phyloP scores from a whole-genome alignment of 495 filamentous ascomycete genomes.

The Rhypophila decipiens region DNA sequence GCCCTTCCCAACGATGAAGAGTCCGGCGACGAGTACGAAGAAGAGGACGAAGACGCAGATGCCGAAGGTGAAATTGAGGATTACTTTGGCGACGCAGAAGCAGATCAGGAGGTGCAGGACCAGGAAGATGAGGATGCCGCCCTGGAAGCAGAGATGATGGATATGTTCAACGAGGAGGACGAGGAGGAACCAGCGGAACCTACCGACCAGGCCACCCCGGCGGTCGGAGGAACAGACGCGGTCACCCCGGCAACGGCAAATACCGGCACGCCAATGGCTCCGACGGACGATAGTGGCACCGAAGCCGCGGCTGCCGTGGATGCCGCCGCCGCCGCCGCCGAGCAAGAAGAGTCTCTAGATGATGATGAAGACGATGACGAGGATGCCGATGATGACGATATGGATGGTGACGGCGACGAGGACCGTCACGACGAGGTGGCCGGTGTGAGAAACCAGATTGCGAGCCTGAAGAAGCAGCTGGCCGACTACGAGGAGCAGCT shows the following conservation, averaged over 20 bases:
- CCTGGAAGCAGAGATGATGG: conserved; percentile 33
- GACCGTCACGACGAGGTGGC: conserved; percentile 39
- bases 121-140: conserved; percentile 30
- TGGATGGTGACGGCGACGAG: conserved; percentile 42
- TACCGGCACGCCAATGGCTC: conserved; percentile 20
- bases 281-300: conserved; percentile 24
- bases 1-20: conserved; percentile 43
- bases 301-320: conserved; percentile 43
- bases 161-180: no score
- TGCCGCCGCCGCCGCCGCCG: no score
- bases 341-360: conserved; percentile 31
- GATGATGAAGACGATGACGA: conserved; percentile 47
- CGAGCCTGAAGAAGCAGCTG: conserved; percentile 43
- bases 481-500: conserved; percentile 31
- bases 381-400: conserved; percentile 37
- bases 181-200: conserved; percentile 25
- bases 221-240: conserved; percentile 22
- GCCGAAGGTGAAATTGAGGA: conserved; percentile 53
- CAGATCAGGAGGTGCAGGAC: conserved; percentile 16
- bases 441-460: conserved; percentile 49
- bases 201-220: conserved; percentile 24
- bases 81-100: conserved; percentile 35
- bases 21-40: conserved; percentile 52
- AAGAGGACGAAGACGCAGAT: conserved; percentile 49
- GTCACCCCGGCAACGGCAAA: conserved; percentile 33